Evolutionary conservation across 2,329 filamentous ascomycete species (phyloP), one percentile per base, ranked within the genome.

Genomic region (Fusarium armeniacum): DNA sequence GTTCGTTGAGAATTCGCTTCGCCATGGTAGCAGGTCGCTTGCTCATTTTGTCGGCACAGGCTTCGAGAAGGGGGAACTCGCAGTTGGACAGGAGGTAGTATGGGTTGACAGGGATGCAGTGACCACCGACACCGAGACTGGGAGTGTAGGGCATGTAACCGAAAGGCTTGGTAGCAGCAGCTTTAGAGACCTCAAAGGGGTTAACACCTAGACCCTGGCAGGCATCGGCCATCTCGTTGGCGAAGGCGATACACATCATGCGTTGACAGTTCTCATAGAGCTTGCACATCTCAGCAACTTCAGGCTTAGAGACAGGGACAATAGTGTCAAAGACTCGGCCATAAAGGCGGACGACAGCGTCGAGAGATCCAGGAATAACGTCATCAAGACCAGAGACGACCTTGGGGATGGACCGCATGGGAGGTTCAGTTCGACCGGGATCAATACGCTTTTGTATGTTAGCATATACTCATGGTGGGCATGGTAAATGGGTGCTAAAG

Each of bases 221-320:
- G 2, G 85, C 84, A 64, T 87, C 83, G 2, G 84, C 83, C 82
- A 87, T 86, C 67, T 87, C 85, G 66, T 87, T 87, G 57, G 81
- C 84, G 58, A 83, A 87, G 2, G 85, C 84, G 33, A 86, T 85
- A 58, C 80, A 80, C 30, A 86, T 77, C 82, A 86, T 86, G 2
- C 85, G 79, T 64, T 87, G 84, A 68, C 85, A 87, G 72, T 87
- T 87, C 66, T 87, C 85, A 69, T 86, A 87, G 10, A 87, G 76
- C 75, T 87, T 87, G 56, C 81, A 84, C 83, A 87, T 86, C 73
- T 87, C 85, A 2, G 85, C 85, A 1, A 86, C 84, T 66, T 87
- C 85, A 1, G 85, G 84, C 45, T 76, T 77, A 13, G 83, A 83
- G 28, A 87, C 84, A 0, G 81, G 78, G 5, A 86, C 78, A 3